Evolutionary conservation across 768 basidiomycete genomes (phyloP), one percentile per base, ranked within the genome.

Genomic region (Tremella yokohamensis): DNA sequence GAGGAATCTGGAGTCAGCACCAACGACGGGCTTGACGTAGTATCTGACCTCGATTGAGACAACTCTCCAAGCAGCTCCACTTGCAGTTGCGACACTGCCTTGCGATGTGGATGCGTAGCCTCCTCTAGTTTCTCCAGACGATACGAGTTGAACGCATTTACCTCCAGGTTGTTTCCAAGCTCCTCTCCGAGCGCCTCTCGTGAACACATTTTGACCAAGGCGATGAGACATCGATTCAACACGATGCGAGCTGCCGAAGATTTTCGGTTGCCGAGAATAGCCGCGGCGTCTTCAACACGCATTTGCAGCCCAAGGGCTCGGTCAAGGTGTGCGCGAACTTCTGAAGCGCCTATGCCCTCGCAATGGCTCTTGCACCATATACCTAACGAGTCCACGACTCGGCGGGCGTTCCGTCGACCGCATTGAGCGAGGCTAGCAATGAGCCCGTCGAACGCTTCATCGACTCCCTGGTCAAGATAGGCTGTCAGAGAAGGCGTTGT

Each of bases 361-460:
- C 82, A 83, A 70, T 93, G 89, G 39, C 81, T 85, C 61, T 84
- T 83, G 59, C 88, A 83, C 92, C 89, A 97, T 39, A 87, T 84
- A 81, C 86, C 86, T 63, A 94, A 84, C 0, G 88, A 86, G 60
- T 90, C 90, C 39, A 91, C 82, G 3, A 93, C 89, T 44, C 85
- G 83, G 69, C 89, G 88, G 6, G 88, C 82, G 60, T 90, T 85
- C 54, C 87, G 89, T 64, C 87, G 87, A 8, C 88, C 90, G 60
- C 92, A 87, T 69, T 87, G 87, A 8, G 86, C 90, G 12, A 97
- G 82, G 3, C 89, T 89, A 15, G 83, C 81, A n/a, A 96, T 81
- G 9, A 86, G 82, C n/a, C 86, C 84, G 67, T 97, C 92, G 61
- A 97, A 88, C 61, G 85, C 83, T 1, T 81, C 70, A 70, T 96